phyloP scores from a whole-genome alignment of 768 basidiomycete species.

The Tulasnella sp. region DNA sequence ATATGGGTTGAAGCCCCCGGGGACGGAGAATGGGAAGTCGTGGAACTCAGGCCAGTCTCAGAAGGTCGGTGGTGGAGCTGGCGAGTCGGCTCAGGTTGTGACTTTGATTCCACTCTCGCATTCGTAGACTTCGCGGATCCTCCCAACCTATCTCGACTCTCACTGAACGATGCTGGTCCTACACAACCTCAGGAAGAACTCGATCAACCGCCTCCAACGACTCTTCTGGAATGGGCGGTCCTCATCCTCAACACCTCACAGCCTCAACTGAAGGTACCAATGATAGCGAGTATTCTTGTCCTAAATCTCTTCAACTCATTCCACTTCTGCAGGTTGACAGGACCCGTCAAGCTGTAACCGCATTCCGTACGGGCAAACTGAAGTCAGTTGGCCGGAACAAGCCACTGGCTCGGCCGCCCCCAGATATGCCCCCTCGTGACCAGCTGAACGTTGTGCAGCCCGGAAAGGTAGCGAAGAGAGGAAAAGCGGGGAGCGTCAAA shows the following conservation, averaged over 20 bases:
- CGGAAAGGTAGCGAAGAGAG: slow-evolving; percentile 48
- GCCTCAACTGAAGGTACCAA: slow-evolving; percentile 51
- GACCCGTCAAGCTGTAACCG: slow-evolving; percentile 58
- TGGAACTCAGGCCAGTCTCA: slow-evolving; percentile 63
- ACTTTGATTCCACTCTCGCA: not conserved
- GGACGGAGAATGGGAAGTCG: slow-evolving; percentile 50
- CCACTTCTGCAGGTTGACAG: slow-evolving; percentile 46
- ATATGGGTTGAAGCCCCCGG: slow-evolving; percentile 58
- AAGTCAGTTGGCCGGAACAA: slow-evolving; percentile 52
- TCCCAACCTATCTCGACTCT: slow-evolving; percentile 32
- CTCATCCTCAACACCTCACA: slow-evolving; percentile 68
- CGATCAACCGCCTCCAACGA: slow-evolving; percentile 38
- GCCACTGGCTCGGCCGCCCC: slow-evolving; percentile 43
- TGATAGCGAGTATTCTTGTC: not conserved
- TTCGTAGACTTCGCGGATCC: slow-evolving; percentile 59
- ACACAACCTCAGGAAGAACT: not conserved
- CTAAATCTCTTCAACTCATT: not conserved
- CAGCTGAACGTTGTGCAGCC: slow-evolving; percentile 52
- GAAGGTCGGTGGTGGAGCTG: slow-evolving; percentile 43
- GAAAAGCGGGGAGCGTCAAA: slow-evolving; percentile 40
- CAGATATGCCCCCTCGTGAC: slow-evolving; percentile 58
- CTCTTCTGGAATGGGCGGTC: slow-evolving; percentile 70
- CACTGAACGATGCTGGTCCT: not conserved
- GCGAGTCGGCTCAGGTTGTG: not conserved
- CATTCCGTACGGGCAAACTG: slow-evolving; percentile 62